phyloP scores from a whole-genome alignment of 257 asterid species.

The Cruciata laevipes region DNA sequence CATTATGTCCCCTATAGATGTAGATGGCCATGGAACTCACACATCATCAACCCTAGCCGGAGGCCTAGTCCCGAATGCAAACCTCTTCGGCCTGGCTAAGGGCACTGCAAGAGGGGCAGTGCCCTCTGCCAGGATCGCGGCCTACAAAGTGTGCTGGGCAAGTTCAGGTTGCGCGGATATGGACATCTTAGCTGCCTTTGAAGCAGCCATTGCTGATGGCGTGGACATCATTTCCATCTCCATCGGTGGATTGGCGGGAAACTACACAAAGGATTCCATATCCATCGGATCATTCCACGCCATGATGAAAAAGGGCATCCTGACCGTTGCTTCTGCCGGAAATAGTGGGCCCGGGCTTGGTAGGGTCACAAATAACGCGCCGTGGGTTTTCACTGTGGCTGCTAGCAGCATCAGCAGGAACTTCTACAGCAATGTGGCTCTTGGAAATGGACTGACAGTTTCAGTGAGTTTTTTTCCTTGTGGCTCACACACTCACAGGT shows the following conservation, averaged over 20 bases:
- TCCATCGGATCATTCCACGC: conserved; percentile 78
- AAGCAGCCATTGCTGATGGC: conserved; percentile 78
- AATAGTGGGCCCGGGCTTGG: conserved; percentile 61
- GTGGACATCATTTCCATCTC: conserved; percentile 84
- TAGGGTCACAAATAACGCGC: conserved; percentile 63
- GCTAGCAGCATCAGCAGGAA: conserved; percentile 80
- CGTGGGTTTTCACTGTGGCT: conserved; percentile 83
- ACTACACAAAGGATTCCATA: conserved; percentile 58
- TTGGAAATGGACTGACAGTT: conserved; percentile 58
- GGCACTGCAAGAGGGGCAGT: conserved; percentile 94
- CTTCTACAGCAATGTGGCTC: conserved; percentile 48
- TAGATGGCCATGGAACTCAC: conserved; percentile 89
- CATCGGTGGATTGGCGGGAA: conserved; percentile 54
- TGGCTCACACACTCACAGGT: not conserved
- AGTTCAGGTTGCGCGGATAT: conserved; percentile 62
- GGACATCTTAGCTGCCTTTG: conserved; percentile 91
- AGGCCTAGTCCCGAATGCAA: conserved; percentile 59
- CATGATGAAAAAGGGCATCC: conserved; percentile 70
- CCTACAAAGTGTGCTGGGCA: conserved; percentile 85
- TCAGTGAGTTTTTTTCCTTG: conserved; percentile 37
- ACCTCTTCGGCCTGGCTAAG: conserved; percentile 56
- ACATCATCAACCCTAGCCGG: conserved; percentile 89
- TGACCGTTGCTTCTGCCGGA: conserved; percentile 83
- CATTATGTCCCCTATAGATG: conserved; percentile 65
- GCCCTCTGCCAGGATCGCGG: conserved; percentile 82